Evolutionary conservation across 345 rosid species (phyloP), one percentile per base, ranked within the genome.

Genomic region (Moringa oleifera): DNA sequence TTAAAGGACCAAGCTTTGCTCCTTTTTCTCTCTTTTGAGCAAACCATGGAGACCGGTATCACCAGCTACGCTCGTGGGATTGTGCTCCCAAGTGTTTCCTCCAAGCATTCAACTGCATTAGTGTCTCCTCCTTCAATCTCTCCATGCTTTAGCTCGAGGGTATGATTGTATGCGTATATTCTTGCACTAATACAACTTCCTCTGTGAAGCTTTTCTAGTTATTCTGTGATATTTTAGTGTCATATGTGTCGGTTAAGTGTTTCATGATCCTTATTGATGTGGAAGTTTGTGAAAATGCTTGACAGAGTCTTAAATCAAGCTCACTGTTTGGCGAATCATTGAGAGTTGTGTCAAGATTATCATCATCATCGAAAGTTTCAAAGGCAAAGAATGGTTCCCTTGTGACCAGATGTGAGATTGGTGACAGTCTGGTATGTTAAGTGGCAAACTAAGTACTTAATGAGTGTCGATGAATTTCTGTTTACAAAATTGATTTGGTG

Each of bases 401-500:
- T 57, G 74, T 81, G 52, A 86, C 88, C 69, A 84, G 75, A 85
- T 82, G 96, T 75, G 99, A 86, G 83, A 78, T 94, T 67, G 99
- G 99, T 23, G 96, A 88, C 25, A 86, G 91, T 85, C 76, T 94
- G 89, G 99, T 94, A n/a, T n/a, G n/a, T n/a, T n/a, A n/a, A n/a
- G n/a, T n/a, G n/a, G n/a, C n/a, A n/a, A n/a, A n/a, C n/a, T n/a
- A n/a, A n/a, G n/a, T n/a, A n/a, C n/a, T n/a, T n/a, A n/a, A n/a
- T n/a, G n/a, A n/a, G n/a, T n/a, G n/a, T n/a, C n/a, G n/a, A n/a
- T n/a, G n/a, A n/a, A n/a, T n/a, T n/a, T n/a, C n/a, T n/a, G n/a
- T n/a, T n/a, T n/a, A n/a, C n/a, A n/a, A n/a, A n/a, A n/a, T n/a
- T n/a, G 6, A 23, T 23, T 59, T 61, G 23, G 37, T 20, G 37